Conservation (phyloP, 129 eudicot species). For the Deinandra increscens region DNA sequence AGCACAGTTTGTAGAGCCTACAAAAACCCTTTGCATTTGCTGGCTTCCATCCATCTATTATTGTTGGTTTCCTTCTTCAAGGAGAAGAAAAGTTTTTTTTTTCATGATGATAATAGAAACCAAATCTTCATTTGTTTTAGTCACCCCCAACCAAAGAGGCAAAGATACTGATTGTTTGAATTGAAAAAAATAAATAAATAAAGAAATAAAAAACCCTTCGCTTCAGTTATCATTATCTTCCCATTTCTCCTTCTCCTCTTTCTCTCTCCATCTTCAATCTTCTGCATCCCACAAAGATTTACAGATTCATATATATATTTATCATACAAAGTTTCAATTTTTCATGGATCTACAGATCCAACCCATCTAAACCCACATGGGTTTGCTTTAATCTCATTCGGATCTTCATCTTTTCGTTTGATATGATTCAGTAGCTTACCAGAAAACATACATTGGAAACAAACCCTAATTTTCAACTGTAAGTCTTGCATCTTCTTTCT, state of each 20-base stretch:
- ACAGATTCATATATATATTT: slow-evolving; percentile 1
- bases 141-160: neutral
- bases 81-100: slow-evolving; percentile 22
- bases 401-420: slow-evolving; percentile 46
- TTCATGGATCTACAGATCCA: slow-evolving; percentile 68
- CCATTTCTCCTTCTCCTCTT: slow-evolving; percentile 16
- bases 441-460: slow-evolving; percentile 18
- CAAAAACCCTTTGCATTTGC: slow-evolving; percentile 11
- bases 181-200: neutral
- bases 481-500: slow-evolving; percentile 25
- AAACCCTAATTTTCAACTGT: slow-evolving; percentile 40
- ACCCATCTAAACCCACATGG: slow-evolving; percentile 25
- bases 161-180: slow-evolving; percentile 6
- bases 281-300: slow-evolving; percentile 23
- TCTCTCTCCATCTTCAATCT: slow-evolving; percentile 7
- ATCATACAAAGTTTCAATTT: slow-evolving; percentile 22
- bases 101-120: slow-evolving; percentile 19
- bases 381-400: slow-evolving; percentile 25
- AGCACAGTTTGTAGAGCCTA: slow-evolving; percentile 1
- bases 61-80: neutral
- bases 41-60: slow-evolving; percentile 11
- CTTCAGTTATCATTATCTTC: slow-evolving; percentile 27
- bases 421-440: slow-evolving; percentile 36
- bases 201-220: neutral
- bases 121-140: slow-evolving; percentile 20